Evolutionary conservation across 2,329 filamentous ascomycete species (phyloP), one percentile per base, ranked within the genome.

Genomic region (Dactylellina leptospora): DNA sequence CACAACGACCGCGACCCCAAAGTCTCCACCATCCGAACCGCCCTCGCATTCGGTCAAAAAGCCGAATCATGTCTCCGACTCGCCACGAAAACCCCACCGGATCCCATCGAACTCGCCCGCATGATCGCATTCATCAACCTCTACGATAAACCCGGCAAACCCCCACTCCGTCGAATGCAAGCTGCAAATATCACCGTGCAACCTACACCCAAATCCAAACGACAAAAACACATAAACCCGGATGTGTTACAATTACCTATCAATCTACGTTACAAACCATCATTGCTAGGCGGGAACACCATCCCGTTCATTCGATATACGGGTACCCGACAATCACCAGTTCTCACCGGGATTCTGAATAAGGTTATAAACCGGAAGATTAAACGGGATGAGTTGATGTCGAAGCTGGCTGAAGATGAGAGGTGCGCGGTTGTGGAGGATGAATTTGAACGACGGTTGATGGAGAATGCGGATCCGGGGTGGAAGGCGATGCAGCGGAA

Each of bases 261-360:
- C 16, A 38, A 72, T 2, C 48, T 64, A 27, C 59, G 68, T 3
- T 55, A 54, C 30, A 63, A 60, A 48, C 42, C 68, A 1, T 59
- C 68, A 0, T 42, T 72, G 9, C 25, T 64, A 1, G 68, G 56
- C 13, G 68, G 68, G 9, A 51, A 47, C 16, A 42, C 36, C 13
- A 60, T 64, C 22, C 66, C 66, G 2, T 63, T 63, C 58, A 22
- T 71, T 3, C 36, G 68, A 6, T 72, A 72, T 36, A 64, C 68
- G 0, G 68, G 68, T 1, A 64, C 68, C 4, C 38, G 45, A 16
- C 68, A 62, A 38, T 27, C 47, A 3, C 28, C 20, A 0, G 1
- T 10, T 0, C 44, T 72, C 4, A 28, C 33, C 20, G 59, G 68
- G 1, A 25, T 64, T 0, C 13, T 72, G n/a, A 63, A 51, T 25